Evolutionary conservation across 1,284 basidiomycete species (phyloP).

Genomic region (Heliocybe sulcata): DNA sequence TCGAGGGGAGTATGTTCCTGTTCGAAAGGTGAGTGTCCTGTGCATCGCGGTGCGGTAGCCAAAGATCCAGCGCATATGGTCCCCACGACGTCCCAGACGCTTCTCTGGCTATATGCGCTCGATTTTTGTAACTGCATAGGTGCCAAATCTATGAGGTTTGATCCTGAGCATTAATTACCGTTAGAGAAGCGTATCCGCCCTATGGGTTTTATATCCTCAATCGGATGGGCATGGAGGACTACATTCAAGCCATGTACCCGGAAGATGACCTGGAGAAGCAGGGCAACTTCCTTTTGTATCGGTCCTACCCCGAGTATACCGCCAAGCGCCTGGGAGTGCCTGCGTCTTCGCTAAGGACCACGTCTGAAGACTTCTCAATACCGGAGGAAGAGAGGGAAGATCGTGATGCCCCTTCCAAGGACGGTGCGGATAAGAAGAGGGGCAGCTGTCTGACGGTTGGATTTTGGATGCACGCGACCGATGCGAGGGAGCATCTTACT

Average conservation of each 20-base stretch:
- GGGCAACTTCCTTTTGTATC: slow-evolving; percentile 67
- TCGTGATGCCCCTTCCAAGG: slow-evolving; percentile 8
- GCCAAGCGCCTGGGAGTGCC: slow-evolving; percentile 36
- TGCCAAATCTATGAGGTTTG: background rate
- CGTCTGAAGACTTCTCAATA: slow-evolving; percentile 6
- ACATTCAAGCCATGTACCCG: slow-evolving; percentile 68
- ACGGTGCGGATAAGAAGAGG: slow-evolving; percentile 31
- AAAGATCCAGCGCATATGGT: background rate
- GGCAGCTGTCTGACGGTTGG: slow-evolving; percentile 59
- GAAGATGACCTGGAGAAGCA: slow-evolving; percentile 71
- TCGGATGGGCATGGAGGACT: slow-evolving; percentile 81
- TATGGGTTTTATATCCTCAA: slow-evolving; percentile 88
- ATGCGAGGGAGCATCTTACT: slow-evolving; percentile 63
- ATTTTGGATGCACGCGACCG: slow-evolving; percentile 74
- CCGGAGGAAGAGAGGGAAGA: slow-evolving; percentile 11
- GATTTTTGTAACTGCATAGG: background rate
- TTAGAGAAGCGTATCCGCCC: slow-evolving; percentile 62
- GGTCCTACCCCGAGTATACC: slow-evolving; percentile 67
- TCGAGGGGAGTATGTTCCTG: slow-evolving; percentile 85
- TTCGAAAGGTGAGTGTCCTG: slow-evolving; percentile 61
- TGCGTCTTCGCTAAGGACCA: background rate
- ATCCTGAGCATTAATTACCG: background rate
- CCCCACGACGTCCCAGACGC: background rate
- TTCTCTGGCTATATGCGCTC: background rate
- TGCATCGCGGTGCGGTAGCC: background rate